Evolutionary conservation across 345 rosid species (phyloP).

Genomic region (Eucalyptus marginata): DNA sequence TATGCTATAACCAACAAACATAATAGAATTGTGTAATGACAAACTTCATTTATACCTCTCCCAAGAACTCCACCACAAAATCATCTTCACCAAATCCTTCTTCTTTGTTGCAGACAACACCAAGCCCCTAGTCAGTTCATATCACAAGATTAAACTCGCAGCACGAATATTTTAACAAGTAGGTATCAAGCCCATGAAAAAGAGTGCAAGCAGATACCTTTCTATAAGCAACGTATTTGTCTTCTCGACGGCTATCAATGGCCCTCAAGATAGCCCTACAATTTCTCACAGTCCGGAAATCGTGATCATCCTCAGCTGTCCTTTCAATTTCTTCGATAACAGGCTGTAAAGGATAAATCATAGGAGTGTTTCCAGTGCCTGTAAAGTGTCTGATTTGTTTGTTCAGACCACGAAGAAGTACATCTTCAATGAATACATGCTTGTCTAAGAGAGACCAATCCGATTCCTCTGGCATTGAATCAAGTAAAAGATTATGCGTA

Average conservation of each 20-base stretch:
- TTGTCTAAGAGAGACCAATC: conserved; percentile 70
- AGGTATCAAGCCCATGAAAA: neutral
- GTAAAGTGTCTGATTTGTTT: conserved; percentile 79
- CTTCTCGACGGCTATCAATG: conserved; percentile 78
- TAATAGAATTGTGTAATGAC: neutral
- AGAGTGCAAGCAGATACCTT: conserved; percentile 39
- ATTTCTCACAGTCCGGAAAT: conserved; percentile 47
- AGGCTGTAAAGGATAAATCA: conserved; percentile 72
- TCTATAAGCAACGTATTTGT: conserved; percentile 91
- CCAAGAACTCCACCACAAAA: conserved; percentile 96
- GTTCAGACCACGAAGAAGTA: conserved; percentile 71
- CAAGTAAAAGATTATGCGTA: conserved; percentile 94
- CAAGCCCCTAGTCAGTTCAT: conserved; percentile 64
- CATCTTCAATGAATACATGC: conserved; percentile 83
- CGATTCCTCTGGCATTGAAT: conserved; percentile 92
- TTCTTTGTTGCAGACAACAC: conserved; percentile 95
- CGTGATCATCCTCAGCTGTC: conserved; percentile 56
- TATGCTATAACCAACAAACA: neutral
- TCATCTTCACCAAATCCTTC: conserved; percentile 94
- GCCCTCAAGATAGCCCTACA: conserved; percentile 83
- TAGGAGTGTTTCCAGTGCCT: conserved; percentile 88
- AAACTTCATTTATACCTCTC: conserved; percentile 67
- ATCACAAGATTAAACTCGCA: neutral
- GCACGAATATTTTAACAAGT: neutral
- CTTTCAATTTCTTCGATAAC: conserved; percentile 77